phyloP scores from a whole-genome alignment of 768 basidiomycete species.

The Lactifluus piperatus region DNA sequence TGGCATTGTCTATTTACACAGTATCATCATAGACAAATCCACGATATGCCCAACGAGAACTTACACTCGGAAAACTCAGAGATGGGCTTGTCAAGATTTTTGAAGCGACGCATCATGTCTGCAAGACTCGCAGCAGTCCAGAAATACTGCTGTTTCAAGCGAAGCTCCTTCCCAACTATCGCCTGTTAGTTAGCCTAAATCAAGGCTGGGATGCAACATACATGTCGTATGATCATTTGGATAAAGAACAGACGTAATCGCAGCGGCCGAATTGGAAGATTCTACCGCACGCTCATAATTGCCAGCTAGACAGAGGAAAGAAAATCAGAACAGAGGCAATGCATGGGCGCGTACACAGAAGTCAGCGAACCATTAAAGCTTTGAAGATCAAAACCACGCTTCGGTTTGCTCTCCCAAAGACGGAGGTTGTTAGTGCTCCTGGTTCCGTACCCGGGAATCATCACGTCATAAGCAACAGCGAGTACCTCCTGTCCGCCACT shows the following conservation, averaged over 20 bases:
- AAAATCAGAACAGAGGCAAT: neutral
- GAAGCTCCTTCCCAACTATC: constrained; percentile 74
- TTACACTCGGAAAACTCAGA: constrained; percentile 74
- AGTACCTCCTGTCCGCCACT: constrained; percentile 89
- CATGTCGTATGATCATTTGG: constrained; percentile 82
- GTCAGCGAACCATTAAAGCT: constrained; percentile 74
- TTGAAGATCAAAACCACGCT: constrained; percentile 87
- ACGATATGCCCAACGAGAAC: constrained; percentile 20
- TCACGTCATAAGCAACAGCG: constrained; percentile 90
- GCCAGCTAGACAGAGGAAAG: constrained; percentile 48
- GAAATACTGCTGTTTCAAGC: constrained; percentile 96
- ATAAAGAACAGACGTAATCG: constrained; percentile 92
- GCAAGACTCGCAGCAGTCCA: constrained; percentile 84
- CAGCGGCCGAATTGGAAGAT: constrained; percentile 81
- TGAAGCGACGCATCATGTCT: constrained; percentile 91
- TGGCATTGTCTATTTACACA: constrained; percentile 56
- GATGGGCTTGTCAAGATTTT: constrained; percentile 76
- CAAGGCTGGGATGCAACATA: constrained; percentile 5
- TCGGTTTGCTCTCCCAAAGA: constrained; percentile 78
- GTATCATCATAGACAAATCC: neutral
- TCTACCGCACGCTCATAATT: constrained; percentile 89
- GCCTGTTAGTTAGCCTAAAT: neutral
- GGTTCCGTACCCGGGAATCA: constrained; percentile 84
- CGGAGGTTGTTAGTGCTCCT: constrained; percentile 86
- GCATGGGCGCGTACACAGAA: neutral